Conservation (phyloP, 2,329 filamentous ascomycete genomes). For the Pseudogymnoascus sp. region DNA sequence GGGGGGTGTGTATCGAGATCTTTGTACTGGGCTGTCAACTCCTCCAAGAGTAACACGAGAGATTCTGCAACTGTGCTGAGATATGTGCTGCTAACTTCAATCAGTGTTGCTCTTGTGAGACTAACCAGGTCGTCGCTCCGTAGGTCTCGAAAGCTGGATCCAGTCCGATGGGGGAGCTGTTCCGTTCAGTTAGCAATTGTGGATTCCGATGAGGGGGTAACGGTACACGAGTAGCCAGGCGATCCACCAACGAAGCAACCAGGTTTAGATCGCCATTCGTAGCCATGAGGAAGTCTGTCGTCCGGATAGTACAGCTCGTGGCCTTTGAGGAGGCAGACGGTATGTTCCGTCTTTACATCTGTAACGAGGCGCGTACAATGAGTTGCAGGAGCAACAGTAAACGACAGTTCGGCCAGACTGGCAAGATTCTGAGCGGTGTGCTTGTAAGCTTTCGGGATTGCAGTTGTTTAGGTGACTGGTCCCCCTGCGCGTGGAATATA, state of each 20-base stretch:
- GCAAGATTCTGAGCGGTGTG: not conserved
- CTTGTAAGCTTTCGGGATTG: not conserved
- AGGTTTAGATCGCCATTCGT: constrained; percentile 55
- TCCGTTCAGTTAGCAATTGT: constrained; percentile 2
- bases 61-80: constrained; percentile 48
- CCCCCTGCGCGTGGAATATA: not conserved
- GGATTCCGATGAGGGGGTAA: constrained; percentile 7
- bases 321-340: constrained; percentile 5
- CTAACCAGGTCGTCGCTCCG: constrained; percentile 52
- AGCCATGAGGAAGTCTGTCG: constrained; percentile 16
- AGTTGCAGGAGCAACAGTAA: not conserved
- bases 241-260: constrained; percentile 54
- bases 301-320: not conserved
- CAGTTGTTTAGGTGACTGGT: not conserved
- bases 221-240: constrained; percentile 52
- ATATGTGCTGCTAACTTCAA: constrained; percentile 49
- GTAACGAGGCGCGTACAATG: not conserved
- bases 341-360: constrained; percentile 6
- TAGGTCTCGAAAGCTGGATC: constrained; percentile 47
- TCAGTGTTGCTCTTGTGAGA: constrained; percentile 52
- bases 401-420: not conserved
- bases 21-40: constrained; percentile 47
- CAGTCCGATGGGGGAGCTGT: constrained; percentile 56
- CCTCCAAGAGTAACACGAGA: constrained; percentile 50
- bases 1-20: constrained; percentile 44